Conservation (phyloP, 164 flowering plant genomes). For the Dillenia suffruticosa region DNA sequence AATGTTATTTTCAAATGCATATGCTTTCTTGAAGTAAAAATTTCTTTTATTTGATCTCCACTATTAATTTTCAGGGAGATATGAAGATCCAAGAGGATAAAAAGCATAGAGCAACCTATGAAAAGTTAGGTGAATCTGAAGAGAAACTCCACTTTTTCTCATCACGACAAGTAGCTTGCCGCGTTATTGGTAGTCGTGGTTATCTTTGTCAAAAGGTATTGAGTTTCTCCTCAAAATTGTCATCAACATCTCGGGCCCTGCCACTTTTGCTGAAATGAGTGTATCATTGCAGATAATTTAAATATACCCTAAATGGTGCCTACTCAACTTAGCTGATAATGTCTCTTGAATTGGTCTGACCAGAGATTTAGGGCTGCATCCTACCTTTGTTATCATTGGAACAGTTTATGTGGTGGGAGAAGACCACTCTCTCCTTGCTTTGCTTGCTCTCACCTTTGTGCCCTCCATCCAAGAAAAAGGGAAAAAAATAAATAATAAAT, state of each 20-base stretch:
- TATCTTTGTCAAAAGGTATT: conserved; percentile 95
- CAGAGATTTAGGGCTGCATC: no score
- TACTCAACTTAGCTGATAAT: no score
- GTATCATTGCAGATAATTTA: no score
- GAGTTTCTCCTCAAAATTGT: not conserved
- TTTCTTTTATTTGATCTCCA: not conserved
- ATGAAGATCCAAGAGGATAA: conserved; percentile 76
- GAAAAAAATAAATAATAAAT: no score
- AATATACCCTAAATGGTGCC: no score
- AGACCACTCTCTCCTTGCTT: no score
- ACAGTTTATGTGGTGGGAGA: no score
- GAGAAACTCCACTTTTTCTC: conserved; percentile 77
- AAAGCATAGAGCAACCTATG: conserved; percentile 79
- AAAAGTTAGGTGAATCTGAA: conserved; percentile 62
- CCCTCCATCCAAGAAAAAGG: no score
- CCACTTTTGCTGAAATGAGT: no score
- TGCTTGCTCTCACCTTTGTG: no score
- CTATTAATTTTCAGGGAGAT: conserved; percentile 47
- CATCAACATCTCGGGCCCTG: not conserved
- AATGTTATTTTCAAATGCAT: not conserved
- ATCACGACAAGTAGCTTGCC: conserved; percentile 94
- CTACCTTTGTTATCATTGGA: no score
- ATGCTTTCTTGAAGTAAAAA: not conserved
- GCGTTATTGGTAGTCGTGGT: conserved; percentile 86
- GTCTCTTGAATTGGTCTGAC: no score